These are phyloP conservation scores for Candida silvicultrix DNA, from an alignment of 805 yeast species.

Conservation along the genomic window DNA sequence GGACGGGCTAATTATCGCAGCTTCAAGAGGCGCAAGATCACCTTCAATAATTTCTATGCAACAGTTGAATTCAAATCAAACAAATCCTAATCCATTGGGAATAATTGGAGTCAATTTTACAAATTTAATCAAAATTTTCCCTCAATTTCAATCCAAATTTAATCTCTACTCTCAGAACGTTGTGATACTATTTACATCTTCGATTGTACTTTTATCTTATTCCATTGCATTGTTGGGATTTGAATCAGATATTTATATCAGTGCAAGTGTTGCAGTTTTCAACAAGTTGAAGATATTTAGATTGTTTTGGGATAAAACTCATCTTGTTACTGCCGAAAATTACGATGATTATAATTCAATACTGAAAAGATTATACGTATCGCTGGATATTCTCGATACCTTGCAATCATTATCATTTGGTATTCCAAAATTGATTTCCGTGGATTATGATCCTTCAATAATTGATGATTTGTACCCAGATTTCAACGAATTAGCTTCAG, in stretches of 20 bases:
- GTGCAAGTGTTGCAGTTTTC: constrained; percentile 45
- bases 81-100: neutral
- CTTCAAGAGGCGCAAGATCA: neutral
- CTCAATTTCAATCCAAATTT: constrained; percentile 22
- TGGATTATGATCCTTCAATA: neutral
- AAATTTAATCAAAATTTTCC: constrained; percentile 25
- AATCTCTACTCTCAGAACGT: constrained; percentile 24
- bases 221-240: constrained; percentile 54
- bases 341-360: constrained; percentile 20
- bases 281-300: constrained; percentile 49
- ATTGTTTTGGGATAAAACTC: constrained; percentile 20
- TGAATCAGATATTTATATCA: constrained; percentile 50
- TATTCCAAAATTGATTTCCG: constrained; percentile 23
- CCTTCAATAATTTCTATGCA: neutral
- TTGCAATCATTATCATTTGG: constrained; percentile 49
- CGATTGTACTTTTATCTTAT: constrained; percentile 44
- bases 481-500: neutral
- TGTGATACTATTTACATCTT: constrained; percentile 28
- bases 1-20: constrained; percentile 18
- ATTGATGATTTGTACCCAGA: constrained; percentile 17
- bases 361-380: constrained; percentile 38
- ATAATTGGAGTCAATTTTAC: constrained; percentile 14
- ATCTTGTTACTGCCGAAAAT: constrained; percentile 8
- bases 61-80: neutral
- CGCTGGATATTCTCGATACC: constrained; percentile 43